Percentiles rank a stretch among this genome's conserved stretches.
These are phyloP conservation scores for Umbelopsis isabellina DNA, from an alignment of 192 early-diverging fungal species.

Conservation along the genomic window DNA sequence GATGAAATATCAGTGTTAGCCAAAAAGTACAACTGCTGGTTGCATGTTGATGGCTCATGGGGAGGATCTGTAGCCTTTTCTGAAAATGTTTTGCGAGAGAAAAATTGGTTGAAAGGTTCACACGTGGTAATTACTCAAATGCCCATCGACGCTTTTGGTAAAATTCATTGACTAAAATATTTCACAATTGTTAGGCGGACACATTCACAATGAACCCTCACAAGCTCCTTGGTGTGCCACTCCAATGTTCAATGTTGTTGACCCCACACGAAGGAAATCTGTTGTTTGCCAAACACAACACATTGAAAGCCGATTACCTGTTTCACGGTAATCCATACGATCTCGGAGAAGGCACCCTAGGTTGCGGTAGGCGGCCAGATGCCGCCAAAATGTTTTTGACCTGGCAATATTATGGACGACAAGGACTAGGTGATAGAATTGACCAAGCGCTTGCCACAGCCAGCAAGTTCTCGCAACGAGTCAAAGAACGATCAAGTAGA, in stretches of 20 bases:
- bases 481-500: conserved; percentile 28
- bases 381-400: conserved; percentile 78
- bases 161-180: not conserved
- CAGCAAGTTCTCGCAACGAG: conserved; percentile 42
- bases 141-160: too few species aligned
- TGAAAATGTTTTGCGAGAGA: conserved; percentile 35
- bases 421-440: conserved; percentile 61
- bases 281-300: conserved; percentile 64
- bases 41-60: conserved; percentile 84
- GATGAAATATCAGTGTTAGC: conserved; percentile 58
- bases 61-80: conserved; percentile 74
- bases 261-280: conserved; percentile 44
- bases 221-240: conserved; percentile 78
- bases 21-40: conserved; percentile 64
- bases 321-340: conserved; percentile 71
- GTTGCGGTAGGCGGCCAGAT: conserved; percentile 80
- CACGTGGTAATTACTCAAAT: conserved; percentile 37
- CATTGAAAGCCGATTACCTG: conserved; percentile 67
- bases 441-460: conserved; percentile 61
- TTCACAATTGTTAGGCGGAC: conserved; percentile 48
- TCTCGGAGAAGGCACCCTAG: conserved; percentile 76
- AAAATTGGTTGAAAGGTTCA: conserved; percentile 51
- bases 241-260: conserved; percentile 78
- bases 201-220: conserved; percentile 81
- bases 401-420: conserved; percentile 76